These are phyloP conservation scores for Lodderomyces orthopsilosis DNA, from an alignment of 1,139 yeast species.

Conservation along the genomic window DNA sequence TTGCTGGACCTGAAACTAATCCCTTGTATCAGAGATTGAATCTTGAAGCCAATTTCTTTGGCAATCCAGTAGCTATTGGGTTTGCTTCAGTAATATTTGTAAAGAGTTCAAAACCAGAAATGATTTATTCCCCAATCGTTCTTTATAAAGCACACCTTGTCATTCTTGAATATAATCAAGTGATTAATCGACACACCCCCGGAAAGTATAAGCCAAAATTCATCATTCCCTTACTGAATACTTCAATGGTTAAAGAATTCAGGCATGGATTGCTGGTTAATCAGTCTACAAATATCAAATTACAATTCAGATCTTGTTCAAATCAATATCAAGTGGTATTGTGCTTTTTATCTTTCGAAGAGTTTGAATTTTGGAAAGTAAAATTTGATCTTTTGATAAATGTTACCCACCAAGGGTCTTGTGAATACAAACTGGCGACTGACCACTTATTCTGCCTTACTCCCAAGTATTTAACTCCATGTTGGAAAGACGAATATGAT, in stretches of 20 bases:
- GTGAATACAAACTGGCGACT: constrained; percentile 18
- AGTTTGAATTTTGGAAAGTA: constrained; percentile 41
- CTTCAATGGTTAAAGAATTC: constrained; percentile 20
- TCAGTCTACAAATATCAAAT: constrained; percentile 34
- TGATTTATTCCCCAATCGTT: constrained; percentile 34
- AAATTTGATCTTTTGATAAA: constrained; percentile 31
- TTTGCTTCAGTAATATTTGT: constrained; percentile 40
- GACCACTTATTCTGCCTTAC: background rate
- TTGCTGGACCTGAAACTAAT: background rate
- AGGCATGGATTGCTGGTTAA: constrained; percentile 36
- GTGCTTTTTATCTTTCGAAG: constrained; percentile 32
- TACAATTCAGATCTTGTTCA: constrained; percentile 43
- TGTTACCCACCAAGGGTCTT: constrained; percentile 18
- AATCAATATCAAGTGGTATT: constrained; percentile 46
- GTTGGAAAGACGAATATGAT: background rate
- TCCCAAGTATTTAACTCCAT: background rate
- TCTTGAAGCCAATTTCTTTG: constrained; percentile 28
- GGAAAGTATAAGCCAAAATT: constrained; percentile 32
- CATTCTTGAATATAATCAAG: constrained; percentile 17
- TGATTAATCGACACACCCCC: constrained; percentile 51
- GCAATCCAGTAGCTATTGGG: constrained; percentile 39
- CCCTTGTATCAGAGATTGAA: constrained; percentile 10
- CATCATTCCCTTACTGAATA: constrained; percentile 46
- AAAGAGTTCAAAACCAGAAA: constrained; percentile 18
- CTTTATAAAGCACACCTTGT: constrained; percentile 53